A percentile compares a stretch with the other conserved stretches of the same genome.
These are phyloP conservation scores for Clarireedia hainanense DNA, from an alignment of 2,329 filamentous ascomycete genomes.

Conservation along the genomic window DNA sequence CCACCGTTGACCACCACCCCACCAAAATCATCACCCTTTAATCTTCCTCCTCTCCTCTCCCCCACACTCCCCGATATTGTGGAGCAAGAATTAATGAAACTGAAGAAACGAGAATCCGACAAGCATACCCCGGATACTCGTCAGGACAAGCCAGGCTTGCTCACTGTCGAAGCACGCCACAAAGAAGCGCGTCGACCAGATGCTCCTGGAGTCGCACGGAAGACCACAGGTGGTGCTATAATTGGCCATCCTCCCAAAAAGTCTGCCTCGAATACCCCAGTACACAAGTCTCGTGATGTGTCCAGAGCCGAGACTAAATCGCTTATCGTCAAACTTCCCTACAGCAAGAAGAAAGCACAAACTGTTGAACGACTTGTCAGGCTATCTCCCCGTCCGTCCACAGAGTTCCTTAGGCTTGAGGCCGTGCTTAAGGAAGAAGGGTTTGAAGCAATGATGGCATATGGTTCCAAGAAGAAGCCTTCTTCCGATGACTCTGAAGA, in stretches of 20 bases:
- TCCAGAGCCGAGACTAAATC: constrained; percentile 10
- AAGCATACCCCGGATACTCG: constrained; percentile 11
- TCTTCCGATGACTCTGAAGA: constrained; percentile 14
- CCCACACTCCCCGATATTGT: constrained; percentile 26
- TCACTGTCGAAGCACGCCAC: constrained; percentile 26
- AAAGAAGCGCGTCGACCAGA: constrained; percentile 27
- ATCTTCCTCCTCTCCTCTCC: constrained; percentile 25
- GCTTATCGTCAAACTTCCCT: constrained; percentile 26
- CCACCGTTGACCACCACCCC: constrained; percentile 12
- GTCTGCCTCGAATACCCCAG: constrained; percentile 15
- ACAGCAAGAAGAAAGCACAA: constrained; percentile 22
- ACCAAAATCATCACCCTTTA: constrained; percentile 9
- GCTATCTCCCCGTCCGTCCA: constrained; percentile 15
- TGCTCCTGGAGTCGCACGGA: constrained; percentile 28
- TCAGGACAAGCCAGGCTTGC: constrained; percentile 10
- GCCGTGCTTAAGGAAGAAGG: constrained; percentile 12
- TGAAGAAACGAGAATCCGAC: constrained; percentile 12
- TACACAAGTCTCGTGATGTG: constrained; percentile 11
- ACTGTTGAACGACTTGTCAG: constrained; percentile 24
- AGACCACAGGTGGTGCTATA: constrained; percentile 22
- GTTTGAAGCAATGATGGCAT: constrained; percentile 6
- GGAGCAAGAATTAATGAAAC: constrained; percentile 22
- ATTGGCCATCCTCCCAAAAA: constrained; percentile 27
- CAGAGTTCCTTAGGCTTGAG: constrained; percentile 10
- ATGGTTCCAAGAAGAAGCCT: not conserved